Base-by-base conservation (phyloP, 202 grass and related monocot species). In the Cymbopogon flexuosus region DNA sequence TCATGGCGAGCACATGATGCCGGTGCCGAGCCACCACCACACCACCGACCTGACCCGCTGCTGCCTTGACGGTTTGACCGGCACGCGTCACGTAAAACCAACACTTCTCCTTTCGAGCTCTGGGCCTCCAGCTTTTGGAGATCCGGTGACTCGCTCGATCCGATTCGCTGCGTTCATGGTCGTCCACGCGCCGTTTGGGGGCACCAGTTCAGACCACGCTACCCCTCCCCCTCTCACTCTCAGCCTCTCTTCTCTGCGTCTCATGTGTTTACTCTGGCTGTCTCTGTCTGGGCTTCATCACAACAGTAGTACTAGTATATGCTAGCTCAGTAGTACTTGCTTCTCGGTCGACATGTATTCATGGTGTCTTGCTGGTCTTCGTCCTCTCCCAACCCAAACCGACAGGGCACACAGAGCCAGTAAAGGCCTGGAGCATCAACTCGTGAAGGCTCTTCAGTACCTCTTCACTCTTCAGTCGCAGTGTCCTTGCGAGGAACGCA, bases 281-380 rank as follows among this genome's bases (percentile, higher is more conserved):
- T 5, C 45, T 35, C n/a, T n/a, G n/a, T n/a, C 3, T 57, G 43
- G 63, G 59, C 46, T 79, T 65, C 27, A 62, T 54, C 12, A 45
- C 62, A 42, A 31, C 14, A 19, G 15, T 51, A 4, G 0, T 10
- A 8, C 10, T 5, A 13, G 4, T 46, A 46, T 43, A 70, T 29
- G 67, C 21, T 24, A 16, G 31, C 23, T 21, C 11, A 16, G 57
- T 85, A 16, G 57, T 85, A 33, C 73, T 37, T 13, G 37, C 39
- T 51, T 58, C 42, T 42, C 35, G n/a, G 87, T 39, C 14, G 72
- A 79, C 45, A 77, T 82, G 85, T 24, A 82, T 82, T 83, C 73
- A 87, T 87, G 79, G 73, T 36, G 73, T n/a, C 34, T 13, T 24
- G 68, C 49, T 57, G 67, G 58, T 74, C 47, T 72, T 21, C 62